A percentile compares a stretch with the other conserved stretches of the same genome.
Conservation (phyloP, 2,329 filamentous ascomycete genomes). For the Herpotrichia juniperi region DNA sequence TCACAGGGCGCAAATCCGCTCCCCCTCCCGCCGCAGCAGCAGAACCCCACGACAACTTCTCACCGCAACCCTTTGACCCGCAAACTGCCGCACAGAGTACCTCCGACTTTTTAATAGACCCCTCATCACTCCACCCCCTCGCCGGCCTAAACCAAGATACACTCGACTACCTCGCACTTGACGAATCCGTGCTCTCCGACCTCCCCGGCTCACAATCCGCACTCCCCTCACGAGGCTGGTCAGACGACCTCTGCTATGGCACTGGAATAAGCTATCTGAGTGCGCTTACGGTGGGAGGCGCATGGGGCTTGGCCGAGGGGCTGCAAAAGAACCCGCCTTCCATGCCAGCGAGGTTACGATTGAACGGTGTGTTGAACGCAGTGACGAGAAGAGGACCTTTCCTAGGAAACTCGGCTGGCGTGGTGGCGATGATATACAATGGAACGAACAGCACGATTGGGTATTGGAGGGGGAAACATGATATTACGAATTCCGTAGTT, state of each 20-base stretch:
- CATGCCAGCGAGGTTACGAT: constrained; percentile 84
- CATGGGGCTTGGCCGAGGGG: constrained; percentile 91
- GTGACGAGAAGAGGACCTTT: constrained; percentile 93
- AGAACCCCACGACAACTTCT: constrained; percentile 56
- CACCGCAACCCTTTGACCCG: constrained; percentile 70
- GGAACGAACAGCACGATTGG: constrained; percentile 58
- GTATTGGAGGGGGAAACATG: constrained; percentile 54
- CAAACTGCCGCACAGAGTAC: constrained; percentile 75
- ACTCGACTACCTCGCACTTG: constrained; percentile 92
- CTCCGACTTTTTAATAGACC: constrained; percentile 88
- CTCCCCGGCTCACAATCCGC: constrained; percentile 85
- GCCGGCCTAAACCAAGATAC: constrained; percentile 91
- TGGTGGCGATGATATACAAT: constrained; percentile 96
- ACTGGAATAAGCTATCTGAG: constrained; percentile 92
- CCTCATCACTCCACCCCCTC: constrained; percentile 87
- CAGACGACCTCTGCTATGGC: constrained; percentile 97
- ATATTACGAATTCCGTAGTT: constrained; percentile 84
- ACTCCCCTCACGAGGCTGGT: constrained; percentile 94
- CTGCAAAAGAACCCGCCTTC: constrained; percentile 72
- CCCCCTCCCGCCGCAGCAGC: constrained; percentile 50
- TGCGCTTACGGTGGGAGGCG: constrained; percentile 84
- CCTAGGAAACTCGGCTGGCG: constrained; percentile 92
- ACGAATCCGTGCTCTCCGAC: constrained; percentile 87
- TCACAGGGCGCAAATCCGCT: constrained; percentile 64
- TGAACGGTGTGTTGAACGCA: constrained; percentile 94